Evolutionary conservation across 495 filamentous ascomycete genomes (phyloP), one percentile per base, ranked within the genome.

Genomic region (Poronia punctata): DNA sequence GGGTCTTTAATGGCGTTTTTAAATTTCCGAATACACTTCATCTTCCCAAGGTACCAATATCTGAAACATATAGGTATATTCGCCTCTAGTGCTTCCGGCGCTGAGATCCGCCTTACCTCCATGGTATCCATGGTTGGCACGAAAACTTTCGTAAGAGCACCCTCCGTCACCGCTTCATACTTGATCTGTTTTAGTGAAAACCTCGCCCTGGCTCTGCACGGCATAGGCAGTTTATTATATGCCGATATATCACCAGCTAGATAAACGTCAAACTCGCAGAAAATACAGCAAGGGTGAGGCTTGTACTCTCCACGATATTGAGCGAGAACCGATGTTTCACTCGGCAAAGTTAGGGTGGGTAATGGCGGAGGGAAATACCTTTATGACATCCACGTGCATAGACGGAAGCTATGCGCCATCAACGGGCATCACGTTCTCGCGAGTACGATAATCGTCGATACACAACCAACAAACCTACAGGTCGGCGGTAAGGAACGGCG

Each of bases 281-380:
- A 40, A 21, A 40, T 27, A 33, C 41, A 24, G 18, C 33, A 44
- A 40, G 35, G 34, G 24, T 39, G 18, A 35, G 20, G 9, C 22
- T 9, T 28, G 40, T 35, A 35, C 27, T 40, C 43, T 40, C 43
- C 36, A 40, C 43, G 37, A 46, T 16, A 24, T 19, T 26, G 27
- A 45, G 29, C 39, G 40, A 29, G 28, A 28, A 35, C 43, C 35
- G 35, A 40, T 16, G 29, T 46, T 33, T 35, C 43, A 38, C 24
- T 46, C 43, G 43, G 43, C 27, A 46, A 40, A 22, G 22, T 9
- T 19, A 15, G 9, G 30, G 30, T 40, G 36, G 36, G 23, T 19
- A 39, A 40, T 7, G 14, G n/a, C n/a, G n/a, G 16, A 46, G 12
- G 31, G 16, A 25, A 32, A 23, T 31, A 10, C 21, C 5, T 23